Evolutionary conservation across 2,329 filamentous ascomycete genomes (phyloP), one percentile per base, ranked within the genome.

Genomic region (Calonectria hawksworthii): DNA sequence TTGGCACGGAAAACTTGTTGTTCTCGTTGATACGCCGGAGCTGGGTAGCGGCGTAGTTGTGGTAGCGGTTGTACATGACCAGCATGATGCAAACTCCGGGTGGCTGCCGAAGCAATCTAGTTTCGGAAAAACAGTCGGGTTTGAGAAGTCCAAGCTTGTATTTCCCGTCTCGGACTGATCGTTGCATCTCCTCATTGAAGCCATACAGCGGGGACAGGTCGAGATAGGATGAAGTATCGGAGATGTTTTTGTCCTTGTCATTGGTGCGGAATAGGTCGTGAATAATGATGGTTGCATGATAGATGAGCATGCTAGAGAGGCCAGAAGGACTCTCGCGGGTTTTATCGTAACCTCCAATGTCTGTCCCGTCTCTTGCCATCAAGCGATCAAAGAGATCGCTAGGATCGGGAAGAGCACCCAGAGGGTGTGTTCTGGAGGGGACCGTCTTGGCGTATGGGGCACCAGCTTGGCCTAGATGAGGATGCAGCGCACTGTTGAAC

Each of bases 21-120:
- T 83, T 84, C 76, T 89, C 85, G 56, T 89, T 89, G 74, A 88
- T 87, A 23, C 69, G 82, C 0, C 54, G 93, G 13, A 98, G 87
- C 73, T 96, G 92, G 70, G 92, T 90, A 3, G 94, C 94, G 0
- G 94, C 91, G 76, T 96, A 90, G 84, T 98, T 98, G 85, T 98
- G 95, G 84, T 96, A 96, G 6, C 91, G 88, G 78, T 92, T 93
- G 83, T 94, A 92, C 92, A 94, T 93, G 80, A 95, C 90, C 3
- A 94, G 83, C n/a, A 94, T 82, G 1, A 93, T 91, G 52, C 90
- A 88, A n/a, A 93, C 92, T 6, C 93, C 92, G 0, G 93, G 92
- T 0, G 93, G 93, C 77, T 94, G 91, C 2, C 90, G 90, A 16
- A 92, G 83, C 0, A 94, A 84, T 63, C 93, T 88, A 80, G 92